Base-by-base conservation (phyloP, 306 rosid species). In the Fagus crenata region DNA sequence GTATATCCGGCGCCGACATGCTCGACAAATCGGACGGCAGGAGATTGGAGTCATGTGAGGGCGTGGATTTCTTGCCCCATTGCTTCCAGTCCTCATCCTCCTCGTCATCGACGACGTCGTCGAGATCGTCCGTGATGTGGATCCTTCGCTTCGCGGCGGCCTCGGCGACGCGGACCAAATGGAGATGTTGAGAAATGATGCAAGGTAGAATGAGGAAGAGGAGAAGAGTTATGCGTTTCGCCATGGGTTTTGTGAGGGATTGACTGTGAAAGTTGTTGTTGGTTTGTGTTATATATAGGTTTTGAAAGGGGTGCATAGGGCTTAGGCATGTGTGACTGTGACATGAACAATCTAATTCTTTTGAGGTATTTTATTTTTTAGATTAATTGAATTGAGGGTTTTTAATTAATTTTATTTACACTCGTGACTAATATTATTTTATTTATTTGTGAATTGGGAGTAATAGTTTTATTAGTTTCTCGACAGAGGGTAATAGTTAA, bases 51-150 rank as follows among this genome's bases (percentile, higher is more conserved):
- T 55, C 49, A 33, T 35, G 67, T 40, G 89, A 77, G 56, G 92
- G 86, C 0, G 77, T 0, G 7, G 87, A 77, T 70, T 85, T 94
- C 88, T 89, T 88, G 82, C 98, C 98, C 97, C 97, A 95, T 64
- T 90, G 73, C 65, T 74, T 89, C 98, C 98, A 92, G 18, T 75
- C 75, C 1, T 95, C 98, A 81, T 95, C 98, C 81, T 95, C 98
- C 59, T 92, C 98, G 2, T 95, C 92, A 71, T 95, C 98, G 46
- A 81, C 73, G 5, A 94, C 95, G 77, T 90, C 97, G 79, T 95
- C 95, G 14, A 95, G 88, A 31, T 95, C 93, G 81, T 95, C 98
- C 36, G 97, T 68, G 82, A 95, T 90, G 74, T 92, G 93, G 61
- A 89, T 73, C 78, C 67, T 76, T 37, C 97, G 84, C 77, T 93